Evolutionary conservation across 176 grass and related monocot genomes (phyloP).

Genomic region (Dendrocalamus sinicus): DNA sequence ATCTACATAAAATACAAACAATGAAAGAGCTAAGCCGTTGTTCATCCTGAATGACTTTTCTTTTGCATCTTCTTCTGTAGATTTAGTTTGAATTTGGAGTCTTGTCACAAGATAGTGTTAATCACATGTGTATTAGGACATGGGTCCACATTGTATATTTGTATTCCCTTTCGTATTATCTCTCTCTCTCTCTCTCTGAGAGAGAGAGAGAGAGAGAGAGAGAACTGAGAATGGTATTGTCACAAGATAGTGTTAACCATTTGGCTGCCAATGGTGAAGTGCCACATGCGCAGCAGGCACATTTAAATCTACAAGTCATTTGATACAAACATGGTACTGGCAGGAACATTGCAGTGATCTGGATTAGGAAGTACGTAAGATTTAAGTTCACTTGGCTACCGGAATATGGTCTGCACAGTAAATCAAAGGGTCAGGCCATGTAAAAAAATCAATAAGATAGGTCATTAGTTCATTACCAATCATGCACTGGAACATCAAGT

Average conservation of each 20-base stretch:
- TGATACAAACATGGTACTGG: constrained; percentile 81
- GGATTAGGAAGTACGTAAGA: constrained; percentile 78
- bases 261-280: constrained; percentile 96
- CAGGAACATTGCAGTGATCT: constrained; percentile 93
- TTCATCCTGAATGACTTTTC: constrained; percentile 24
- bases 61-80: constrained; percentile 3
- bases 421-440: constrained; percentile 40
- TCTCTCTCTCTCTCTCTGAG: neutral
- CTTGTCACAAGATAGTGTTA: neutral
- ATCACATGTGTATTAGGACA: neutral
- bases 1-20: constrained; percentile 31
- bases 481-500: neutral
- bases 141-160: neutral
- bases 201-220: too few species aligned
- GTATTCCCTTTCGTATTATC: neutral
- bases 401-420: constrained; percentile 89
- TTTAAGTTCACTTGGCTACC: constrained; percentile 91
- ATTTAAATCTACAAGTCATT: constrained; percentile 77
- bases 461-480: constrained; percentile 27
- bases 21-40: neutral
- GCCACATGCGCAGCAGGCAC: constrained; percentile 82
- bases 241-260: too few species aligned
- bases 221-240: too few species aligned
- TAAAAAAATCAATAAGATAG: constrained; percentile 18
- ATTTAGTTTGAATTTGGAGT: constrained; percentile 29